Evolutionary conservation across 768 basidiomycete species (phyloP), one percentile per base, ranked within the genome.

Genomic region (Phallus indusiatus): DNA sequence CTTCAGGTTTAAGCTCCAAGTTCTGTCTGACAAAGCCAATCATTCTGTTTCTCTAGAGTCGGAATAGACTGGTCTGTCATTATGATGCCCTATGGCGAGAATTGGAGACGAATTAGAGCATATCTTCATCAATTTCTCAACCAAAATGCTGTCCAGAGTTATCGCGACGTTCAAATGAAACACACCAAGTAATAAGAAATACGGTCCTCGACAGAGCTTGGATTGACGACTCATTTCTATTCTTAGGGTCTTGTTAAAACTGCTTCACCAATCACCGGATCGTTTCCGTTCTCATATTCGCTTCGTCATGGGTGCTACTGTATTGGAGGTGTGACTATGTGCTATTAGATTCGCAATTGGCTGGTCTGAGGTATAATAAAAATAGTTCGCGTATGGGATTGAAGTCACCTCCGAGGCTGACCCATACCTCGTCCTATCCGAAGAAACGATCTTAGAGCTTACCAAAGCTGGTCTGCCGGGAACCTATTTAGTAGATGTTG

Each of bases 71-170:
- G 80, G 73, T 77, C 76, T 49, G 80, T 82, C 49, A 79, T 76
- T 0, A 79, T 81, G 56, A 81, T 81, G 81, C 75, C 71, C 10
- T 81, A 78, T 47, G 76, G 75, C 72, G 53, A 48, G 70, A 18
- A 10, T 8, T 33, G 11, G 24, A 22, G 49, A 59, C 72, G 69
- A 47, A 79, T 81, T 64, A 76, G 81, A 54, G 77, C 72, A 48
- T 74, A 79, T 71, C 81, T 82, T 62, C 75, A 81, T 61, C 70
- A 73, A 4, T 76, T 79, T 64, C 81, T 82, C 58, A 75, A 76
- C 36, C 75, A 75, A 28, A 72, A 75, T 1, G 68, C 70, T 5
- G 72, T 73, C 0, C 71, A 72, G 0, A 68, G 66, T 1, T 76
- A 78, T 62, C 75, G 76, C 75, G 73, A 76, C 14, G 67, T 76